These are phyloP conservation scores for Neurospora sp. DNA, from an alignment of 495 filamentous ascomycete genomes.

Conservation along the genomic window DNA sequence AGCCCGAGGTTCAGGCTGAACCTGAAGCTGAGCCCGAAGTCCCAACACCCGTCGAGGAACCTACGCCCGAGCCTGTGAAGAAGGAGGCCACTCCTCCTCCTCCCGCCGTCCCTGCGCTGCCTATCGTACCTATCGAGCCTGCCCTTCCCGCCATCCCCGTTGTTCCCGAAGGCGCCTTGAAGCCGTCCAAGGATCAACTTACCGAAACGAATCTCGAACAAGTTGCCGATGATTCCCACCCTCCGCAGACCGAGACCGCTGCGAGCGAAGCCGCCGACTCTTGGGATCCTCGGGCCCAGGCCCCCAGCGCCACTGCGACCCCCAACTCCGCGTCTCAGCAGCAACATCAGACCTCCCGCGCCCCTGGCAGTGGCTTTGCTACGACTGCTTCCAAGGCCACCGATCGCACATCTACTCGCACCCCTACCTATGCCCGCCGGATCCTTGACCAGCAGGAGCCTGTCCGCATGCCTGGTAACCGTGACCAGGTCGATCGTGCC, in stretches of 20 bases:
- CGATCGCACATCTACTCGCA: slow-evolving; percentile 44
- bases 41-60: slow-evolving; percentile 23
- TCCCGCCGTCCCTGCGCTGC: slow-evolving; percentile 1
- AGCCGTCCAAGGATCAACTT: slow-evolving; percentile 70
- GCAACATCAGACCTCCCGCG: slow-evolving; percentile 43
- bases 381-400: slow-evolving; percentile 70
- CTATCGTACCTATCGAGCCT: slow-evolving; percentile 6
- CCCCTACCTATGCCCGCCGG: slow-evolving; percentile 68
- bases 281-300: slow-evolving; percentile 53
- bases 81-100: slow-evolving; percentile 12
- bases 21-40: slow-evolving; percentile 21
- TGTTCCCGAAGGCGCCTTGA: slow-evolving; percentile 43
- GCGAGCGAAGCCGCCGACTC: slow-evolving; percentile 87
- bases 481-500: slow-evolving; percentile 73
- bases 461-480: slow-evolving; percentile 98
- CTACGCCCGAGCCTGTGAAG: slow-evolving; percentile 18
- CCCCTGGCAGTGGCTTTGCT: slow-evolving; percentile 56
- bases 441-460: slow-evolving; percentile 92
- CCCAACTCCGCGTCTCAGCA: slow-evolving; percentile 47
- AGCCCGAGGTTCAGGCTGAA: slow-evolving; percentile 21
- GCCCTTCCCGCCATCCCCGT: slow-evolving; percentile 23
- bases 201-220: slow-evolving; percentile 89
- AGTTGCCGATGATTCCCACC: slow-evolving; percentile 66
- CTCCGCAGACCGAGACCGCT: slow-evolving; percentile 66
- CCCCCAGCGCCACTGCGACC: slow-evolving; percentile 38